Conservation (phyloP, 78 protist genomes). For the Parvularia atlantis region DNA sequence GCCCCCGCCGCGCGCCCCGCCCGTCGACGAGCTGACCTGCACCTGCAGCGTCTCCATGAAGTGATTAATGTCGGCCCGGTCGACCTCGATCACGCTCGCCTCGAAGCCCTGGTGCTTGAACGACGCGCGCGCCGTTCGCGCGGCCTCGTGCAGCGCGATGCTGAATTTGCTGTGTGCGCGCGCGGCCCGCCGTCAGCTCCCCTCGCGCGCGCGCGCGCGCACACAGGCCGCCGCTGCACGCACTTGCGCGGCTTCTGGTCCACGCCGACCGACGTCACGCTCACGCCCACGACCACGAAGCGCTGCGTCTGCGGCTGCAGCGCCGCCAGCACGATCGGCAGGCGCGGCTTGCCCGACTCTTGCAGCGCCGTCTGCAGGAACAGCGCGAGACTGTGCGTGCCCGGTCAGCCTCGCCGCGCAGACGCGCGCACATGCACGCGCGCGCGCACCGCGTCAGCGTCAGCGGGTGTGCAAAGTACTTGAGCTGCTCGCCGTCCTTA, state of each 20-base stretch:
- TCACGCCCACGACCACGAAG: slow-evolving; percentile 46
- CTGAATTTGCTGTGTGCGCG: slow-evolving; percentile 38
- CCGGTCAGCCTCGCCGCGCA: too few species aligned
- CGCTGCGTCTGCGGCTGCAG: slow-evolving; percentile 19
- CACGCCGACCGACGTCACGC: too few species aligned
- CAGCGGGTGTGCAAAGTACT: slow-evolving; percentile 30
- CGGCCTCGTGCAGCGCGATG: slow-evolving; percentile 31
- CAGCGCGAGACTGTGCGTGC: slow-evolving; percentile 31
- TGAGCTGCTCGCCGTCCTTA: slow-evolving; percentile 14
- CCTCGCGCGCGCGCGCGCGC: too few species aligned
- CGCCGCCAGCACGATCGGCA: slow-evolving; percentile 42
- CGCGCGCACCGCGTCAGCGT: too few species aligned
- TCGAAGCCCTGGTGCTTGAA: slow-evolving; percentile 40
- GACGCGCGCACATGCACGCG: too few species aligned
- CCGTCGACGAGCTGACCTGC: slow-evolving; percentile 1
- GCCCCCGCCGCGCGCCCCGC: slow-evolving; percentile 2
- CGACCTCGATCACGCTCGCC: slow-evolving; percentile 33
- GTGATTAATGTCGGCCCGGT: slow-evolving; percentile 20
- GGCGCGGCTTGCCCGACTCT: slow-evolving; percentile 18
- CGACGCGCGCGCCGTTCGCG: slow-evolving; percentile 13
- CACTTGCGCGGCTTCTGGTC: too few species aligned
- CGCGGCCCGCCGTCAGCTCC: slow-evolving; percentile 1
- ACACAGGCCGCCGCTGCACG: too few species aligned
- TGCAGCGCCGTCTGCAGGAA: slow-evolving; percentile 35
- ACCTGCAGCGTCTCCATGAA: slow-evolving; percentile 38